Base-by-base conservation (phyloP, 176 grass and related monocot species). In the Oryza coarctata region DNA sequence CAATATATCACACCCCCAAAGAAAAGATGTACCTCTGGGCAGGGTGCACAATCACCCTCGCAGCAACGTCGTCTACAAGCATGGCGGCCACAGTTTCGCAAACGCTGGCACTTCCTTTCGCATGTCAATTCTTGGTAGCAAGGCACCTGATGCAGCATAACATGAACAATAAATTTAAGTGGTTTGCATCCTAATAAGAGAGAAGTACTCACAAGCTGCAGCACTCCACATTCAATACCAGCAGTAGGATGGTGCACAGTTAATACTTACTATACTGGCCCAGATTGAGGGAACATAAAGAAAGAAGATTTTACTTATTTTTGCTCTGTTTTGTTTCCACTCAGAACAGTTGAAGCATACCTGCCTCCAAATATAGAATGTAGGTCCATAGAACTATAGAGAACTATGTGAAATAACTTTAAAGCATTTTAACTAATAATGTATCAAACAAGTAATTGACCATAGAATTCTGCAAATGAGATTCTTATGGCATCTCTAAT, bases 81-180 rank as follows among this genome's bases (percentile, higher is more conserved):
- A 90, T 98, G 95, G 58, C 88, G 86, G 11, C 95, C 90, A 90
- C 95, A 98, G 68, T 91, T 87, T 26, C 92, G 79, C 69, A 71
- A 64, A 66, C 76, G 86, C 44, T 94, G 95, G 17, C 95, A 98
- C 84, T 98, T 98, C 67, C 90, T 93, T 89, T 98, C 95, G 64
- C 95, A 98, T 12, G 93, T 86, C 84, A 98, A 90, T 72, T 98
- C 95, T 94, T 98, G 95, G 80, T 94, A 94, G 92, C 95, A 98
- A 7, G 95, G 95, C 73, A 98, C 90, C 95, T 98, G 90, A 79
- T 87, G 23, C 31, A 63, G 67, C 62, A 93, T 86, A 29, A 30
- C 65, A 47, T 65, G 65, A 81, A 41, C 29, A 32, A 17, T 1
- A 75, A 32, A 43, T 64, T 71, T 81, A 52, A 81, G 13, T 43